phyloP scores from a whole-genome alignment of 2,329 filamentous ascomycete species.

The Penicillium thymicola region DNA sequence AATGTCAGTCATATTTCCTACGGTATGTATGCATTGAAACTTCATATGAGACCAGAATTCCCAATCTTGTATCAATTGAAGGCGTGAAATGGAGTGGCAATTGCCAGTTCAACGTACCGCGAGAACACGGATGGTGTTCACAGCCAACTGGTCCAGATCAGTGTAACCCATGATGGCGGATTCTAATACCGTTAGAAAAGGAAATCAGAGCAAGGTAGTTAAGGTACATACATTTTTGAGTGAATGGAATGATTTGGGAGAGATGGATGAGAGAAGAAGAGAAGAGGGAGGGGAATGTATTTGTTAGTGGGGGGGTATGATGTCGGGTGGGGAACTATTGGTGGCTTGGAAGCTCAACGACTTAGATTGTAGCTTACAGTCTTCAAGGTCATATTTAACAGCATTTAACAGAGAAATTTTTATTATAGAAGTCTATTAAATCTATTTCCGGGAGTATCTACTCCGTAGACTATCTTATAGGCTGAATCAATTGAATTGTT shows the following conservation, averaged over 20 bases:
- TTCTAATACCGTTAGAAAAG: constrained; percentile 24
- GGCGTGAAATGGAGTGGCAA: neutral
- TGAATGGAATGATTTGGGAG: constrained; percentile 10
- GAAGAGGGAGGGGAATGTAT: constrained; percentile 24
- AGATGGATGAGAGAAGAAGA: constrained; percentile 20
- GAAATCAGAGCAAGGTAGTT: neutral
- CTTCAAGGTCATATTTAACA: neutral
- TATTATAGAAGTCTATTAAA: no score
- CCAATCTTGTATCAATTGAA: constrained; percentile 3
- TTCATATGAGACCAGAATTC: neutral
- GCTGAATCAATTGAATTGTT: neutral
- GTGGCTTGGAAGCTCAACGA: constrained; percentile 4
- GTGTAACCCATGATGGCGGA: constrained; percentile 74
- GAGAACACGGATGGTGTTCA: constrained; percentile 97
- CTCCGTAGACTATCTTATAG: neutral
- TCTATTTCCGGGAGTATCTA: neutral
- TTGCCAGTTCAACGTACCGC: constrained; percentile 65
- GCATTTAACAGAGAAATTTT: neutral
- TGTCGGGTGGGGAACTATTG: constrained; percentile 17
- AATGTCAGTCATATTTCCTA: constrained; percentile 2
- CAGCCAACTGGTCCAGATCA: constrained; percentile 82
- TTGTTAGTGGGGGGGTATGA: constrained; percentile 34
- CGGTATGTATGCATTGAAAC: neutral
- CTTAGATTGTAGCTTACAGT: neutral
- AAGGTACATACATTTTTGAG: constrained; percentile 15